These are phyloP conservation scores for Globisporangium okanoganense DNA, from an alignment of 352 stramenopile species.

Conservation along the genomic window DNA sequence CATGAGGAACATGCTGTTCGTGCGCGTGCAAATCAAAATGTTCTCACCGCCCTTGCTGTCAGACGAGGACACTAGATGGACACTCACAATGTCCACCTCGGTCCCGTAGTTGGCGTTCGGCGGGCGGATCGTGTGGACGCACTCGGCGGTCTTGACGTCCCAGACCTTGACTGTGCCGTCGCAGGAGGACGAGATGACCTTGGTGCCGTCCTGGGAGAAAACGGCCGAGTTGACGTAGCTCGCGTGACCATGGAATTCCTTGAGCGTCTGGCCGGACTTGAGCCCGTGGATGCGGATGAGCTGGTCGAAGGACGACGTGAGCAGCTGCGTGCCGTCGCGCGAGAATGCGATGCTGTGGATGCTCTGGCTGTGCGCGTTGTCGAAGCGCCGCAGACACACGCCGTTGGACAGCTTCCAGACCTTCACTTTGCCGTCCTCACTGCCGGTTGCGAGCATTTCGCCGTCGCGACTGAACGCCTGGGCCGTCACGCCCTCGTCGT, in stretches of 20 bases:
- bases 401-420: constrained; percentile 92
- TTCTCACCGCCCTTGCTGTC: constrained; percentile 36
- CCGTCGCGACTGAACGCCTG: constrained; percentile 87
- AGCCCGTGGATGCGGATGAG: constrained; percentile 92
- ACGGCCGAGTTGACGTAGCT: constrained; percentile 90
- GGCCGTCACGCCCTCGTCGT: constrained; percentile 83
- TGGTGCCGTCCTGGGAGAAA: constrained; percentile 66
- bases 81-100: constrained; percentile 79
- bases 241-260: constrained; percentile 92
- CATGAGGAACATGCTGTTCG: constrained; percentile 76
- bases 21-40: constrained; percentile 87
- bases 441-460: constrained; percentile 85
- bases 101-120: constrained; percentile 38
- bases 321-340: constrained; percentile 86
- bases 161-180: constrained; percentile 93
- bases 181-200: constrained; percentile 84
- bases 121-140: constrained; percentile 67
- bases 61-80: constrained; percentile 46
- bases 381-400: constrained; percentile 88
- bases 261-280: constrained; percentile 89
- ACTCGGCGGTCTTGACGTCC: constrained; percentile 83
- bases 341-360: constrained; percentile 90
- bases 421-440: constrained; percentile 85
- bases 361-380: constrained; percentile 71
- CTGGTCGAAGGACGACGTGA: constrained; percentile 89